A percentile compares a stretch with the other conserved stretches of the same genome.
phyloP scores from a whole-genome alignment of 208 protist genomes.

The Crithidia thermophila region DNA sequence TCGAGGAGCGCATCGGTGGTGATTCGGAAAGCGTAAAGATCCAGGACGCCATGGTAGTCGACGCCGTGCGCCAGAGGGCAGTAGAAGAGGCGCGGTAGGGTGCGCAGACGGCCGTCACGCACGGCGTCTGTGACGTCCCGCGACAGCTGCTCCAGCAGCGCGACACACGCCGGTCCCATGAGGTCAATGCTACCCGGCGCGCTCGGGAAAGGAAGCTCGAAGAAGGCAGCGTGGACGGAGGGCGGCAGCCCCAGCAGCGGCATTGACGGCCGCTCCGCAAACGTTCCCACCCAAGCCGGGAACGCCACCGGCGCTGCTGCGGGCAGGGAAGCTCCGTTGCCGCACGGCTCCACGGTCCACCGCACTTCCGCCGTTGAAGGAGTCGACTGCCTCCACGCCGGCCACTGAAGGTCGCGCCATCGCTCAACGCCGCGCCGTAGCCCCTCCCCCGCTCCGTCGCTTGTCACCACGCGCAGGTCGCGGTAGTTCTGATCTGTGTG shows the following conservation, averaged over 20 bases:
- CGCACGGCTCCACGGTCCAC: neutral
- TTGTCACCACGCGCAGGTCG: neutral
- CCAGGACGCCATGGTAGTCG: constrained; percentile 52
- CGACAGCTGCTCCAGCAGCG: constrained; percentile 10
- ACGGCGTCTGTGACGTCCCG: constrained; percentile 4
- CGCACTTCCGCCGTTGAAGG: neutral
- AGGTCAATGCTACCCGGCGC: neutral
- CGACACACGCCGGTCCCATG: constrained; percentile 22
- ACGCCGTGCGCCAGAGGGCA: constrained; percentile 64
- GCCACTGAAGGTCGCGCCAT: constrained; percentile 10
- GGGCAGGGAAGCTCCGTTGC: neutral
- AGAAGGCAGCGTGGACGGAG: constrained; percentile 17
- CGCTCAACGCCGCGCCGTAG: constrained; percentile 13
- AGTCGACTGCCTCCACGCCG: neutral
- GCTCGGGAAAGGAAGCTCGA: constrained; percentile 17
- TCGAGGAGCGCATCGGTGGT: neutral
- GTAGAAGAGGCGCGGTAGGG: constrained; percentile 30
- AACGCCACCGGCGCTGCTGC: neutral
- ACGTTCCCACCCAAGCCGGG: neutral
- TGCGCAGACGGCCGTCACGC: neutral
- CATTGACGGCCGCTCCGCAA: neutral
- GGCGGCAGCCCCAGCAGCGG: constrained; percentile 16
- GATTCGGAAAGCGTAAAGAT: constrained; percentile 46
- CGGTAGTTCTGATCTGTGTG: constrained; percentile 9
- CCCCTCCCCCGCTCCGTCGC: neutral